A percentile compares a stretch with the other conserved stretches of the same genome.
These are phyloP conservation scores for Vitis rupestris DNA, from an alignment of 164 flowering plant genomes.

Conservation along the genomic window DNA sequence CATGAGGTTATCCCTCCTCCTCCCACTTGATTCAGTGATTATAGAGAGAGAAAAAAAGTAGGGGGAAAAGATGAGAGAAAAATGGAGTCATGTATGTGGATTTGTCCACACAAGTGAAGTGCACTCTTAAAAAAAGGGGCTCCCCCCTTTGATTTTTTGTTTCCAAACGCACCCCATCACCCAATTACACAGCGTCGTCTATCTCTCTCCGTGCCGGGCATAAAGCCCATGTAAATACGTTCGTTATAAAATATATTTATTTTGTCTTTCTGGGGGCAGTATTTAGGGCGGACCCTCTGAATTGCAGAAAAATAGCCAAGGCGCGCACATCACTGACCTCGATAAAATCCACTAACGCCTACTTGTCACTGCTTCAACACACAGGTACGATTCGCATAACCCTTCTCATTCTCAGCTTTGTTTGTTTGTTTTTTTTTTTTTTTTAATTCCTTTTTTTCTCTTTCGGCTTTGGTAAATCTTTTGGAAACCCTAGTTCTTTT, in stretches of 20 bases:
- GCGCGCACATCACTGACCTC: conserved; percentile 28
- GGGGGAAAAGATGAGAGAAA: too few relatives aligned
- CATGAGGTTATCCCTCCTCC: too few relatives aligned
- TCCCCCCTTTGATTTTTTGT: too few relatives aligned
- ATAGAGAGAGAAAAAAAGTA: too few relatives aligned
- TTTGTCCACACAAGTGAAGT: too few relatives aligned
- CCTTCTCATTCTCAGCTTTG: conserved; percentile 3
- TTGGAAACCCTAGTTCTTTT: conserved; percentile 8
- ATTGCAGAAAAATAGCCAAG: conserved; percentile 25
- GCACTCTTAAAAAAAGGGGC: too few relatives aligned
- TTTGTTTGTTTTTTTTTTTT: neutral
- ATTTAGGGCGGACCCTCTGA: conserved; percentile 10
- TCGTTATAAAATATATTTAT: neutral
- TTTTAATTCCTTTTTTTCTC: neutral
- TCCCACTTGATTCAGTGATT: too few relatives aligned
- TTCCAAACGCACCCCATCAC: too few relatives aligned
- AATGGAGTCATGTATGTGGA: too few relatives aligned
- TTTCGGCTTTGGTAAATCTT: neutral
- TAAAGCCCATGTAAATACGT: too few relatives aligned
- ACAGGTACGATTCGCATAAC: conserved; percentile 22
- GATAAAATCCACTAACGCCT: conserved; percentile 24
- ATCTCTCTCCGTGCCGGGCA: neutral
- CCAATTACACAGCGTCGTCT: too few relatives aligned
- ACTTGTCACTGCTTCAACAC: conserved; percentile 13
- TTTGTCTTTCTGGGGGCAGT: conserved; percentile 6